A percentile compares a stretch with the other conserved stretches of the same genome.
phyloP scores from a whole-genome alignment of 192 early-diverging fungal genomes.

The Backusella luteola region DNA sequence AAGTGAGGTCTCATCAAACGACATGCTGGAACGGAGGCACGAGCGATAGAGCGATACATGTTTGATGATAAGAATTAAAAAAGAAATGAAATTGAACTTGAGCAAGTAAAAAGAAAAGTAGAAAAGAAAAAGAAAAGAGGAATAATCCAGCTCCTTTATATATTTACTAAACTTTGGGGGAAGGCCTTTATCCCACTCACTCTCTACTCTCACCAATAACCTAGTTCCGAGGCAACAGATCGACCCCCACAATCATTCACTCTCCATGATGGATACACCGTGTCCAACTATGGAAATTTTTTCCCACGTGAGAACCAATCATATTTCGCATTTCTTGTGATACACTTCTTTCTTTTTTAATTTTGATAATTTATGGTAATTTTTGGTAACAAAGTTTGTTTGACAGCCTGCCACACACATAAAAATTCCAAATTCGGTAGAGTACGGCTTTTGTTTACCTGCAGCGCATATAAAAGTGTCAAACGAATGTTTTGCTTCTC shows the following conservation, averaged over 20 bases:
- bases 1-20: constrained; percentile 8
- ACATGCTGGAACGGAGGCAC: constrained; percentile 6
- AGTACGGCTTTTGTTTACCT: constrained; percentile 5
- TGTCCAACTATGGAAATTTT: constrained; percentile 5
- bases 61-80: background rate
- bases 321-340: background rate
- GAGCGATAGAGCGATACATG: constrained; percentile 5
- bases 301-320: constrained; percentile 7
- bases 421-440: constrained; percentile 1
- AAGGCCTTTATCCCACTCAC: background rate
- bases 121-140: background rate
- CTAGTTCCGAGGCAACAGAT: constrained; percentile 8
- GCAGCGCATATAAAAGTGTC: constrained; percentile 1
- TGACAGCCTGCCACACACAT: constrained; percentile 4
- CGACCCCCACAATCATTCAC: constrained; percentile 2
- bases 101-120: background rate
- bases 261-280: constrained; percentile 3
- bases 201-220: constrained; percentile 7
- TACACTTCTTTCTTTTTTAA: constrained; percentile 5
- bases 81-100: background rate
- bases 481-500: background rate
- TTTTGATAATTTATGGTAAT: background rate
- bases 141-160: background rate
- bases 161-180: constrained; percentile 10
- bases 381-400: constrained; percentile 1